These are phyloP conservation scores for Gracilaria vermiculophylla DNA, from an alignment of 23 red algal species.

Conservation along the genomic window DNA sequence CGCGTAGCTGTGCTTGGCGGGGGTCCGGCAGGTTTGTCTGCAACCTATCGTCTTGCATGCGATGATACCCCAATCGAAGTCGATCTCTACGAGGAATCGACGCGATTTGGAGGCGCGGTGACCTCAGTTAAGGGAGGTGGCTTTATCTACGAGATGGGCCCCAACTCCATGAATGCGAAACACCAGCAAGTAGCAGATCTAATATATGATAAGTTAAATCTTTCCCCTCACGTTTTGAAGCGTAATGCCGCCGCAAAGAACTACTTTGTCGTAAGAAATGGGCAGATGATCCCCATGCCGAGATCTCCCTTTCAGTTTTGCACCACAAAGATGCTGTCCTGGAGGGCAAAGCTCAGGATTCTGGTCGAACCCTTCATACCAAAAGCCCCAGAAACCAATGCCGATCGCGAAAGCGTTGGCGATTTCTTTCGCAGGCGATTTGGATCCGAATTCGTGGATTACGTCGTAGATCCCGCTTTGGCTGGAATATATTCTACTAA, in stretches of 20 bases:
- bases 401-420: constrained; percentile 47
- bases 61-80: neutral
- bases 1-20: constrained; percentile 72
- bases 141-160: constrained; percentile 61
- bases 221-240: constrained; percentile 10
- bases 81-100: constrained; percentile 60
- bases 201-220: constrained; percentile 44
- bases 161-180: constrained; percentile 70
- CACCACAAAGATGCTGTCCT: constrained; percentile 16
- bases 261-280: constrained; percentile 39
- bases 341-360: constrained; percentile 41
- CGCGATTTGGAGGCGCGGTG: constrained; percentile 54
- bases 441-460: constrained; percentile 65
- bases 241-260: constrained; percentile 30
- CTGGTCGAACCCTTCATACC: constrained; percentile 42
- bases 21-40: constrained; percentile 57
- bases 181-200: constrained; percentile 61
- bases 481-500: constrained; percentile 63
- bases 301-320: constrained; percentile 31
- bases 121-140: constrained; percentile 17
- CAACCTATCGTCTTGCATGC: constrained; percentile 31
- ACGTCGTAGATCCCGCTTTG: constrained; percentile 54
- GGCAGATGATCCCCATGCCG: constrained; percentile 59
- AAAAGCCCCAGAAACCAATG: neutral
- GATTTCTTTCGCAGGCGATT: constrained; percentile 63